These are phyloP conservation scores for Aspergillaceae sp. DNA, from an alignment of 2,329 filamentous ascomycete genomes.

Conservation along the genomic window DNA sequence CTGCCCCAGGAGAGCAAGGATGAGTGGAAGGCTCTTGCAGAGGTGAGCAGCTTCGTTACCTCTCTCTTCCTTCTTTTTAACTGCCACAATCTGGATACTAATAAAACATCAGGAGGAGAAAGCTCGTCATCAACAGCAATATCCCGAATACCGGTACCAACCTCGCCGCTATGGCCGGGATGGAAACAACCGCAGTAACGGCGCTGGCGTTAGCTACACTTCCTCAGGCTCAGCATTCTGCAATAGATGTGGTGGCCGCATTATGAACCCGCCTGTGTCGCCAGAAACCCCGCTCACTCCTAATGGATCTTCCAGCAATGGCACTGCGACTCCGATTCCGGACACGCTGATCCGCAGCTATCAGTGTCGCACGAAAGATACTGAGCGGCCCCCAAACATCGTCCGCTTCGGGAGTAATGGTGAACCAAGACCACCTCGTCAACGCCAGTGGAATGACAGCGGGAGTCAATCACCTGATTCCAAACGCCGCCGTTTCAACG, in stretches of 20 bases:
- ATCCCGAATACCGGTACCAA: slow-evolving; percentile 91
- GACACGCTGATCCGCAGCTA: slow-evolving; percentile 18
- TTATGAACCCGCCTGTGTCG: slow-evolving; percentile 39
- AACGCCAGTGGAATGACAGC: slow-evolving; percentile 23
- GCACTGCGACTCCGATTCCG: slow-evolving; percentile 21
- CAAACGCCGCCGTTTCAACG: slow-evolving; percentile 56
- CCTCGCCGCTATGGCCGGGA: slow-evolving; percentile 62
- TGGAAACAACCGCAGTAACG: slow-evolving; percentile 30
- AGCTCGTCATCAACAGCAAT: slow-evolving; percentile 74
- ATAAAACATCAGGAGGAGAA: slow-evolving; percentile 63
- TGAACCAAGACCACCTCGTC: slow-evolving; percentile 16
- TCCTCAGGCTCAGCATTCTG: slow-evolving; percentile 31
- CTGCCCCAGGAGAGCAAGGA: slow-evolving; percentile 66
- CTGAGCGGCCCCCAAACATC: slow-evolving; percentile 15
- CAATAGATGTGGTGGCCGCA: slow-evolving; percentile 38
- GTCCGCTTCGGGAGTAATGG: slow-evolving; percentile 16
- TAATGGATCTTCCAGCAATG: slow-evolving; percentile 23
- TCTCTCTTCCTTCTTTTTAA: no score
- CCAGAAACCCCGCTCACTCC: slow-evolving; percentile 35
- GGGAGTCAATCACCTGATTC: slow-evolving; percentile 45
- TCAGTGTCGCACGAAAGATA: slow-evolving; percentile 16
- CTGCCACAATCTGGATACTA: background rate
- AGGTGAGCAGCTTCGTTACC: slow-evolving; percentile 44
- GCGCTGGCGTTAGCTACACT: slow-evolving; percentile 29
- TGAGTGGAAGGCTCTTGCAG: slow-evolving; percentile 81